Evolutionary conservation across 176 grass and related monocot genomes (phyloP).

Genomic region (Oryza glumipatula): DNA sequence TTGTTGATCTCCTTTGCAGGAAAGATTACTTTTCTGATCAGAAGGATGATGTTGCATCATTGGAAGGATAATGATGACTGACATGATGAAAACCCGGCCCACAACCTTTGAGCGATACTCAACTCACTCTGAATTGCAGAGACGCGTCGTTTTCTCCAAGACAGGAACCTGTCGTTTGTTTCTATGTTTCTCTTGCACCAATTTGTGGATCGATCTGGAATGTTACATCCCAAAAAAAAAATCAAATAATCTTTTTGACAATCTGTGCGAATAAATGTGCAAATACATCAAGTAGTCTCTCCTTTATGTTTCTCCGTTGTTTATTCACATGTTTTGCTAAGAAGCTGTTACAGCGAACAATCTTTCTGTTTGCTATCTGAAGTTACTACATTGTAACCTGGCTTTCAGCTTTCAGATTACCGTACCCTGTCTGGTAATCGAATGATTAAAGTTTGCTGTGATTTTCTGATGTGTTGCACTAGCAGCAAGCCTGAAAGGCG

Average conservation of each 20-base stretch:
- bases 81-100: not conserved
- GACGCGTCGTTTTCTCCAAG: not conserved
- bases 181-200: not conserved
- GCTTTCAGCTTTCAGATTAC: too few species aligned
- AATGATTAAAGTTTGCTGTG: too few species aligned
- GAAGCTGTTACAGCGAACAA: not conserved
- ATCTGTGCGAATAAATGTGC: not conserved
- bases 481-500: too few species aligned
- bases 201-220: not conserved
- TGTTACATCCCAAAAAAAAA: not conserved
- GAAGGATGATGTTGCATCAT: slow-evolving; percentile 39
- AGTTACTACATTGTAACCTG: not conserved
- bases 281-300: not conserved
- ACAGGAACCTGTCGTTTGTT: not conserved
- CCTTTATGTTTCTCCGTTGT: not conserved
- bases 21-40: slow-evolving; percentile 72
- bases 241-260: not conserved
- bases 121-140: not conserved
- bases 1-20: slow-evolving; percentile 44
- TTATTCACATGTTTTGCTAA: not conserved
- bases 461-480: too few species aligned
- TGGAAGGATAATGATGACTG: slow-evolving; percentile 47
- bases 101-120: not conserved
- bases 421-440: too few species aligned
- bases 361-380: not conserved